Evolutionary conservation across 495 filamentous ascomycete genomes (phyloP), one percentile per base, ranked within the genome.

Genomic region (Penicillium samsonianum): DNA sequence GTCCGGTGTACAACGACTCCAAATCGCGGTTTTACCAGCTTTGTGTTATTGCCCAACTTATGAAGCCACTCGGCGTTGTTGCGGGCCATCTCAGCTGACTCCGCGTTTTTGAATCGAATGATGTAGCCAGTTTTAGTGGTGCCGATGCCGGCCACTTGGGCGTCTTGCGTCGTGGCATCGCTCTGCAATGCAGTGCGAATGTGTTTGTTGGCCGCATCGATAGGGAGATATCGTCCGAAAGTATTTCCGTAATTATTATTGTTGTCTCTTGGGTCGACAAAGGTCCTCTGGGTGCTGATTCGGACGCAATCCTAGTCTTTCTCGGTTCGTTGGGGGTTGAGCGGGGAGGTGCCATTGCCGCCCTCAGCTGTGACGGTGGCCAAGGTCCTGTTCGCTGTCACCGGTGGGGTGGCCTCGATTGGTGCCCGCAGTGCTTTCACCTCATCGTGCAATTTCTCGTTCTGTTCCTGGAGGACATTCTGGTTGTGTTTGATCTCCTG

Each of bases 211-310:
- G 44, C 58, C 23, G 50, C n/a, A 11, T 67, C 58, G 30, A 22
- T 67, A 5, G 58, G 25, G 44, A 67, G 64, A 41, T 67, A 67
- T 54, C 61, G 52, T 44, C 58, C 55, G n/a, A 64, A 67, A 2
- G 49, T 25, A 19, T 64, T 62, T 35, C 58, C 55, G 1, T 60
- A 53, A 25, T 19, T 55, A 26, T 57, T 42, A 1, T 61, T 17
- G 20, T 58, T 64, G 10, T 67, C 61, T 58, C 64, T 64, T 42
- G 44, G 58, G 31, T 64, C 64, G 1, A 64, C 50, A 19, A 63
- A 60, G 12, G 57, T 50, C 48, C 61, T 59, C 53, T 67, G 37
- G 22, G 30, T 59, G 50, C 23, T 46, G 17, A 48, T 59, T 9
- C 42, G 42, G 42, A 45, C 23, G 23, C 23, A 45, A 2, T 16